Conservation (phyloP, 306 rosid species). For the Arachis hypogaea region DNA sequence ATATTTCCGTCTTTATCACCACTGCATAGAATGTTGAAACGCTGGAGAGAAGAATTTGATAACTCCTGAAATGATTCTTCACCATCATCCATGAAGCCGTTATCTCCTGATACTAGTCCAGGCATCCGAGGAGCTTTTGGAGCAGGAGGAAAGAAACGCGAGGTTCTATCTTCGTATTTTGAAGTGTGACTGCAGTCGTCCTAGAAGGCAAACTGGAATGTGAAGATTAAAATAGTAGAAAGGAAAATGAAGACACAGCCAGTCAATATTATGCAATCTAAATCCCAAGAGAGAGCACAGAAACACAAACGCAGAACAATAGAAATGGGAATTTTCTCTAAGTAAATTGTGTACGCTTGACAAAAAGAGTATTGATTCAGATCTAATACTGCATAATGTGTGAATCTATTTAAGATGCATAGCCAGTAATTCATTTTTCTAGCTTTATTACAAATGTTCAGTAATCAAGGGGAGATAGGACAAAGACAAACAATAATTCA, state of each 20-base stretch:
- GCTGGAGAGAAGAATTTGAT: conserved; percentile 86
- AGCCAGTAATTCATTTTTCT: not conserved
- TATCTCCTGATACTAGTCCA: conserved; percentile 91
- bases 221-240: conserved; percentile 26
- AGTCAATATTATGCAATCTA: conserved; percentile 6
- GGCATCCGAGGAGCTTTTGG: conserved; percentile 88
- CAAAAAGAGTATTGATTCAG: conserved; percentile 1
- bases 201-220: conserved; percentile 50
- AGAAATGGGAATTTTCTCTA: not conserved
- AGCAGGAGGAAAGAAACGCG: conserved; percentile 92
- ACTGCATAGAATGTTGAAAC: conserved; percentile 84
- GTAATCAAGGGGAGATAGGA: conserved; percentile 20
- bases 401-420: not conserved
- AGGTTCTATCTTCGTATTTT: conserved; percentile 88
- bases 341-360: not conserved
- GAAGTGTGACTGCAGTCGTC: conserved; percentile 59
- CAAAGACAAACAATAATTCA: conserved; percentile 25
- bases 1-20: conserved; percentile 90
- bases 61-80: conserved; percentile 84
- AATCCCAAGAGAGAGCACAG: not conserved
- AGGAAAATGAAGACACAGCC: conserved; percentile 21
- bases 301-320: not conserved
- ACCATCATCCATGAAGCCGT: conserved; percentile 81
- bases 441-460: not conserved
- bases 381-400: not conserved